Conservation (phyloP, 2,329 filamentous ascomycete genomes). For the Aspergillus japonicus region DNA sequence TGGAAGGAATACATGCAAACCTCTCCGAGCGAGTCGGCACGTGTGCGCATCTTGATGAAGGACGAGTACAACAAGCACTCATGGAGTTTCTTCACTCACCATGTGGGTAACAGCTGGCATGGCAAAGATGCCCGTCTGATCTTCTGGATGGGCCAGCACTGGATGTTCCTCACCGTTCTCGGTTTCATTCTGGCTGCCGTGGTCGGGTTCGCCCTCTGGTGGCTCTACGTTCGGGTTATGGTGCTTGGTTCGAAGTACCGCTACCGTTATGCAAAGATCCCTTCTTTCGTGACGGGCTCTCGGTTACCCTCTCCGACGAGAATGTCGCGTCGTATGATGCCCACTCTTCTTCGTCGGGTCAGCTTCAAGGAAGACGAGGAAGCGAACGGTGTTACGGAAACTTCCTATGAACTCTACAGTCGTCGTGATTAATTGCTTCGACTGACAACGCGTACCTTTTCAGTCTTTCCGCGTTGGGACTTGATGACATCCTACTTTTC, state of each 20-base stretch:
- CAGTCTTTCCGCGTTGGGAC: conserved; percentile 19
- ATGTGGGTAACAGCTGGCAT: conserved; percentile 66
- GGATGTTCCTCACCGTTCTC: conserved; percentile 54
- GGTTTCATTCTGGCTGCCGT: conserved; percentile 52
- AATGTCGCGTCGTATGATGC: conserved; percentile 34
- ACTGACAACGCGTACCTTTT: conserved; percentile 10
- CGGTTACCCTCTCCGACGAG: conserved; percentile 36
- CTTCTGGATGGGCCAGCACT: conserved; percentile 62
- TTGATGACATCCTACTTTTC: conserved; percentile 22
- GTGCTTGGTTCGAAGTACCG: conserved; percentile 42
- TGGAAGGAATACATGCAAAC: conserved; percentile 69
- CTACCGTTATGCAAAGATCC: conserved; percentile 39
- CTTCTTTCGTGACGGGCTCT: conserved; percentile 26
- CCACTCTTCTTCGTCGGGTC: conserved; percentile 38
- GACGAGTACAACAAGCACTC: conserved; percentile 66
- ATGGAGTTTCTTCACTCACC: conserved; percentile 71
- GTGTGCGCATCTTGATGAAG: conserved; percentile 67
- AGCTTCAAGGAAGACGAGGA: conserved; percentile 45
- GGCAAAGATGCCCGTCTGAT: conserved; percentile 62
- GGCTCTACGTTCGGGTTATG: conserved; percentile 50
- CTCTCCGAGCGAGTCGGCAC: conserved; percentile 44
- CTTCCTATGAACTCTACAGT: conserved; percentile 40
- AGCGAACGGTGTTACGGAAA: conserved; percentile 30
- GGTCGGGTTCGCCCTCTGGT: conserved; percentile 51
- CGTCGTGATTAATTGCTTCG: conserved; percentile 30